Evolutionary conservation across 257 asterid species (phyloP).

Genomic region (Salvia rosmarinus): DNA sequence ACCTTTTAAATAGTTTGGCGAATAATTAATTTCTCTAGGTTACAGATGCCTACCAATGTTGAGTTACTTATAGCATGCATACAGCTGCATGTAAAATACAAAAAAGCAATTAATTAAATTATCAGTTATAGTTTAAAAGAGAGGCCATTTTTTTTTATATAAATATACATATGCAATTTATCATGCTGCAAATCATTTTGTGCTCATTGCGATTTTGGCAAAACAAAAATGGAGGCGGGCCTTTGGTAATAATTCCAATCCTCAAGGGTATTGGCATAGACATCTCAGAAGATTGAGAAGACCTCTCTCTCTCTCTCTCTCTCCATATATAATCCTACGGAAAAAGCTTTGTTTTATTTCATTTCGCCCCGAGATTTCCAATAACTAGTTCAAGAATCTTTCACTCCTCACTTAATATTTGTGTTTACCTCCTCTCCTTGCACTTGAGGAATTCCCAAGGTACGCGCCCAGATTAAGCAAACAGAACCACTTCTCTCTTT

Average conservation of each 20-base stretch:
- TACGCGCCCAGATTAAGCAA: background rate
- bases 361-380: background rate
- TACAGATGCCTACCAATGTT: no score
- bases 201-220: background rate
- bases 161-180: no score
- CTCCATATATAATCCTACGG: background rate
- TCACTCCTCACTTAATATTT: constrained; percentile 1
- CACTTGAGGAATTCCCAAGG: constrained; percentile 20
- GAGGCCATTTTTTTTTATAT: no score
- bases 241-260: background rate
- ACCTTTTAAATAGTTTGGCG: no score
- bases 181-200: no score
- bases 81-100: no score
- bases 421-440: background rate
- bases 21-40: no score
- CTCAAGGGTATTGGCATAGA: constrained; percentile 17
- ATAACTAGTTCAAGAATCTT: constrained; percentile 12
- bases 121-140: no score
- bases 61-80: no score
- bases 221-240: background rate
- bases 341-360: background rate
- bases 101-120: no score
- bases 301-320: background rate
- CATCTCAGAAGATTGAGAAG: constrained; percentile 13
- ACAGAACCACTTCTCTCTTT: background rate